phyloP scores from a whole-genome alignment of 2,329 filamentous ascomycete species.

The Colletotrichum sp. region DNA sequence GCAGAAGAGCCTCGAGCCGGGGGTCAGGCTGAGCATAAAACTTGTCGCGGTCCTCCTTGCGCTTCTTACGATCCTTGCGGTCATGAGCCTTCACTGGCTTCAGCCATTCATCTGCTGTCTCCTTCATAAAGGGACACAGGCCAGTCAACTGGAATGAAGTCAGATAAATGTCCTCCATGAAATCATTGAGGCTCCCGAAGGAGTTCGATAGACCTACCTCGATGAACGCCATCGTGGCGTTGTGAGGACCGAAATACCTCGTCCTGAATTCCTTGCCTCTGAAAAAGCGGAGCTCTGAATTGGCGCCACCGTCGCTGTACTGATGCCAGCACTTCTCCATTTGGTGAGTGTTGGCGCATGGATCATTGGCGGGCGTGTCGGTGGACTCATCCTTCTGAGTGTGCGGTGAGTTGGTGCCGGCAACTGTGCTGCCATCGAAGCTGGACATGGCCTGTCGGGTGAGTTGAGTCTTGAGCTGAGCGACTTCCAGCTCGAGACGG shows the following conservation, averaged over 20 bases:
- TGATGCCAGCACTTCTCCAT: conserved; percentile 24
- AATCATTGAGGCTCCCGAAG: neutral
- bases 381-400: conserved; percentile 48
- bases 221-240: conserved; percentile 64
- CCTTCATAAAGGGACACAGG: conserved; percentile 65
- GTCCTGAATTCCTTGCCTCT: conserved; percentile 64
- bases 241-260: conserved; percentile 65
- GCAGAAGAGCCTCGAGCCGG: conserved; percentile 55
- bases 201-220: conserved; percentile 39
- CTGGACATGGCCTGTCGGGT: conserved; percentile 47
- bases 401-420: conserved; percentile 47
- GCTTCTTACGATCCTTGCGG: conserved; percentile 59
- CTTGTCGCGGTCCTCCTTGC: conserved; percentile 57
- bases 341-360: conserved; percentile 26
- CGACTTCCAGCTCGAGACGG: conserved; percentile 62
- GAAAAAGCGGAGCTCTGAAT: conserved; percentile 62
- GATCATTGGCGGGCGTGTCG: conserved; percentile 33
- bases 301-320: conserved; percentile 47
- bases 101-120: conserved; percentile 67
- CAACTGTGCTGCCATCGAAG: conserved; percentile 57
- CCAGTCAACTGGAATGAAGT: conserved; percentile 47
- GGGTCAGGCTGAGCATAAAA: conserved; percentile 52
- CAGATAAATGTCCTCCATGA: neutral
- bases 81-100: conserved; percentile 61
- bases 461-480: conserved; percentile 59